A percentile compares a stretch with the other conserved stretches of the same genome.
These are phyloP conservation scores for Sindora glabra DNA, from an alignment of 306 rosid species.

Conservation along the genomic window DNA sequence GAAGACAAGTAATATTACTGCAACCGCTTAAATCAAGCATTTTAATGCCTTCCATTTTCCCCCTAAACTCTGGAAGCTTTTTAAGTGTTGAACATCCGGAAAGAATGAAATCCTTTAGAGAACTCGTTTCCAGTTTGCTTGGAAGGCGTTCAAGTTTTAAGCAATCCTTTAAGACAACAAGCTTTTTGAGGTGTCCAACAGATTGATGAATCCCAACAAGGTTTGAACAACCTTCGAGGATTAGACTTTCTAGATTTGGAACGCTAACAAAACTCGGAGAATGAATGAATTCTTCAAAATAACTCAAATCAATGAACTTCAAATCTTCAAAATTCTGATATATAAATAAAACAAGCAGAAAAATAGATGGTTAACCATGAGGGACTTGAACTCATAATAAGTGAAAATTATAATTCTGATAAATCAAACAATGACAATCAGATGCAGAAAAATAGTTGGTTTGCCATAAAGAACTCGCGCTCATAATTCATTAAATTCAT, in stretches of 20 bases:
- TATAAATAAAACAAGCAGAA: accelerated
- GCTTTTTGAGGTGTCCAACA: background rate
- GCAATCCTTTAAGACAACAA: background rate
- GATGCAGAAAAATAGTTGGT: too few relatives aligned
- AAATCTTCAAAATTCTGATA: background rate
- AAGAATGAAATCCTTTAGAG: background rate
- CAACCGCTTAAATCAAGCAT: background rate
- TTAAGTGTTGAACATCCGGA: background rate
- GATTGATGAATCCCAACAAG: background rate
- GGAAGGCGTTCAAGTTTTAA: background rate
- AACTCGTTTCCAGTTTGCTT: background rate
- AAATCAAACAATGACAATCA: too few relatives aligned
- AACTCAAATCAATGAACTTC: background rate
- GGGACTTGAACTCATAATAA: too few relatives aligned
- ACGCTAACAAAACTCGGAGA: background rate
- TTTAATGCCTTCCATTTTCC: background rate
- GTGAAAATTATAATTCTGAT: too few relatives aligned
- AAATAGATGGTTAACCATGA: too few relatives aligned
- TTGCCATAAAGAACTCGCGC: too few relatives aligned
- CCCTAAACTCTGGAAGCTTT: background rate
- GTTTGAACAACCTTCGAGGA: background rate
- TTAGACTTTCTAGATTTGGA: background rate
- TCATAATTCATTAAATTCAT: too few relatives aligned
- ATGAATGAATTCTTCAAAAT: background rate
- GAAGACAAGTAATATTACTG: background rate